Base-by-base conservation (phyloP, 2,329 filamentous ascomycete genomes). In the Claviceps cyperi region DNA sequence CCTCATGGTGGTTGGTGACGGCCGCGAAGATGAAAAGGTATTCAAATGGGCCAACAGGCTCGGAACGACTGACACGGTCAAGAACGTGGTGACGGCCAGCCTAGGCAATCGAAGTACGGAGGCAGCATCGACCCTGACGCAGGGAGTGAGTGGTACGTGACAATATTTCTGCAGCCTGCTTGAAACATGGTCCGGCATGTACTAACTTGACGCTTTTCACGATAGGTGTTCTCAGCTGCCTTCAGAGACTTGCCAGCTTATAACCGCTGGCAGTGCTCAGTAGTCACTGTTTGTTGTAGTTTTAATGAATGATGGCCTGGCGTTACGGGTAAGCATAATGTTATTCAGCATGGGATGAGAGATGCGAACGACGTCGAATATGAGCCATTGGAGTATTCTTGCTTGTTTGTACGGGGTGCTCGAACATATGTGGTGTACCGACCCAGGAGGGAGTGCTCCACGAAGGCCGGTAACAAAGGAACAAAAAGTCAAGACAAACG, bases 41-140 rank as follows among this genome's bases (percentile, higher is more conserved):
- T 97, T 95, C 70, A 83, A 83, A 54, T 97, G 92, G 91, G 92
- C 91, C 17, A 95, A 96, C 67, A 74, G 79, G 46, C 69, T 95
- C 11, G 74, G 74, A 21, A 73, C 76, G 3, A 68, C 75, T 8
- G 74, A 76, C 17, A 68, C 69, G 2, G 74, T 89, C 43, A 68
- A 80, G 47, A 75, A 87, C 50, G 86, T 92, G 4, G 81, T 84
- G 54, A 95, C 90, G 2, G 89, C 95, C 21, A 94, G 86, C 55
- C 71, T 97, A 37, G 89, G 90, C 47, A 86, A 77, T 60, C 78
- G 89, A 54, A 96, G 90, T 66, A 96, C 91, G 0, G 85, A 94
- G 64, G 91, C 91, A 7, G 81, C 79, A 46, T 81, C 84, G 1
- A 95, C 91, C 0, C 66, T 95, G 60, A 91, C 88, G 0, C 91